phyloP scores from a whole-genome alignment of 257 asterid genomes.

The Nicotiana undulata region DNA sequence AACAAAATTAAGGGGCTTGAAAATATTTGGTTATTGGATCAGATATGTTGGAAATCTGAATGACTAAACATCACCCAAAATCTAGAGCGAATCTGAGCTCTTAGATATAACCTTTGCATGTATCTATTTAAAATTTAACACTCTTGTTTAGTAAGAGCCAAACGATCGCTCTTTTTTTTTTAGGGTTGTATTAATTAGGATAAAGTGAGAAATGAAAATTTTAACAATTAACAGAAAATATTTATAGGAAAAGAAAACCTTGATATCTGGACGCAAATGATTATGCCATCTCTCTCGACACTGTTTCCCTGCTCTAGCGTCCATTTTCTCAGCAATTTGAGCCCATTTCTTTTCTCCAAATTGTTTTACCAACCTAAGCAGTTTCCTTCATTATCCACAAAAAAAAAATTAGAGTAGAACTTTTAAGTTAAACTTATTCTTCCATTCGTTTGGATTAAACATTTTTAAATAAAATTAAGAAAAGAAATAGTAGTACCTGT shows the following conservation, averaged over 20 bases:
- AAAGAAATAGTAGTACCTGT: conserved; percentile 32
- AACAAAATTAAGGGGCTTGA: background rate
- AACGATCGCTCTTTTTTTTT: too few relatives aligned
- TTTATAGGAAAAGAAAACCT: conserved; percentile 32
- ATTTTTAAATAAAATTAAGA: too few relatives aligned
- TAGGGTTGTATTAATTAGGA: too few relatives aligned
- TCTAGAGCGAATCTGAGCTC: background rate
- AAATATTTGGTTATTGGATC: background rate
- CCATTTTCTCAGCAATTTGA: conserved; percentile 51
- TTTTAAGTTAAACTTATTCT: background rate
- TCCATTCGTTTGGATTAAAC: background rate
- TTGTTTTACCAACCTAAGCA: conserved; percentile 49
- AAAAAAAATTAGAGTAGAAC: background rate
- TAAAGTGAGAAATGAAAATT: background rate
- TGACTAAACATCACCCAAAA: background rate
- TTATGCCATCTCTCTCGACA: conserved; percentile 89
- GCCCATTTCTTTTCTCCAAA: conserved; percentile 72
- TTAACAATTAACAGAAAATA: background rate
- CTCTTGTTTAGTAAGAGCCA: too few relatives aligned
- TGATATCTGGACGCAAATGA: conserved; percentile 70
- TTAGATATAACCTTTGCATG: background rate
- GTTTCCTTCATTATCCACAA: conserved; percentile 25
- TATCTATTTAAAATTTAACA: background rate
- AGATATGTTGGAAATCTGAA: background rate
- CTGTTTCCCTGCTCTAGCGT: conserved; percentile 71